Percentiles rank a stretch among this genome's conserved stretches.
phyloP scores from a whole-genome alignment of 2,329 filamentous ascomycete species.

The Pseudonectria foliicola region DNA sequence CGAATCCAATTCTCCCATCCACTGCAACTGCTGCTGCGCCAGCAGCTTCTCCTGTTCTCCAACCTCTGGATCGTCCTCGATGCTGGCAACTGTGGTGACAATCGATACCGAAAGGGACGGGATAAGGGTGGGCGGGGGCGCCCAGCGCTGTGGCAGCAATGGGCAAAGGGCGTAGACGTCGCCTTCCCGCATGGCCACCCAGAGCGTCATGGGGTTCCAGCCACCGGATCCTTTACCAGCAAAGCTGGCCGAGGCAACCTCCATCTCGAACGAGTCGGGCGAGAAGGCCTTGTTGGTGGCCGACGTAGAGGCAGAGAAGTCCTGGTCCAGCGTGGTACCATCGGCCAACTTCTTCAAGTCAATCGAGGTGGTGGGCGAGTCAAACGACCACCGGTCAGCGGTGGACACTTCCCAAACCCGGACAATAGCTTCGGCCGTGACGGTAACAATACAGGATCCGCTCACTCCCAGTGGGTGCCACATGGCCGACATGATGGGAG shows the following conservation, averaged over 20 bases:
- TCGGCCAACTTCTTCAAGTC: slow-evolving; percentile 86
- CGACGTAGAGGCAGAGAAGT: slow-evolving; percentile 70
- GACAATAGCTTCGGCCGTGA: slow-evolving; percentile 82
- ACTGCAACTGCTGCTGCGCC: slow-evolving; percentile 57
- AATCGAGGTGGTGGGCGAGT: slow-evolving; percentile 72
- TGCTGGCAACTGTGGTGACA: slow-evolving; percentile 61
- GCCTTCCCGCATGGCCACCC: slow-evolving; percentile 90
- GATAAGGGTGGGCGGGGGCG: slow-evolving; percentile 66
- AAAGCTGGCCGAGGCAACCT: slow-evolving; percentile 85
- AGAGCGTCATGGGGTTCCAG: slow-evolving; percentile 95
- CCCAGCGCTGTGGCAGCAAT: slow-evolving; percentile 80
- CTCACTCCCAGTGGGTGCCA: slow-evolving; percentile 91
- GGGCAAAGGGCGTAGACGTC: slow-evolving; percentile 93
- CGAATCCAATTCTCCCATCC: slow-evolving; percentile 59
- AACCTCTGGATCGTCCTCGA: slow-evolving; percentile 51
- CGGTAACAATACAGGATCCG: slow-evolving; percentile 75
- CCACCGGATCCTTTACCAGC: slow-evolving; percentile 59
- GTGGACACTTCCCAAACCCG: slow-evolving; percentile 84
- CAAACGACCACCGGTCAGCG: slow-evolving; percentile 81
- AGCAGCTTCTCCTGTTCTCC: slow-evolving; percentile 48
- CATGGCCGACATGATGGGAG: slow-evolving; percentile 70
- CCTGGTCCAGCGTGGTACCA: slow-evolving; percentile 72
- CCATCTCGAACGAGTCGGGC: slow-evolving; percentile 85
- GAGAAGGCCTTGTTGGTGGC: slow-evolving; percentile 77
- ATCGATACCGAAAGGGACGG: slow-evolving; percentile 79